Evolutionary conservation across 1,284 basidiomycete species (phyloP), one percentile per base, ranked within the genome.

Genomic region (Cerioporus squamosus): DNA sequence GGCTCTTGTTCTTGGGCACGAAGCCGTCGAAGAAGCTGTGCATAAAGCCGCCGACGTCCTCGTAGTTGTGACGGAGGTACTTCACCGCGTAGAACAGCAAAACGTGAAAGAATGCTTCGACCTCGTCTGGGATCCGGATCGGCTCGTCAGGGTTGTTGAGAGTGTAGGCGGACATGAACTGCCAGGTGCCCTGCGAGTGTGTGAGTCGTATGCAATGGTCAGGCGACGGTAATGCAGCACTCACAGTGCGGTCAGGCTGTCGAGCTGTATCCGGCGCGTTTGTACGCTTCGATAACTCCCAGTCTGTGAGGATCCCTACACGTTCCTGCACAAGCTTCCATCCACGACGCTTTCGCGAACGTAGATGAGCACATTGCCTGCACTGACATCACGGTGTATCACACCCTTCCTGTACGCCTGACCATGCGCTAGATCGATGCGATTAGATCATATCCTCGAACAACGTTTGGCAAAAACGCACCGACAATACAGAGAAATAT

Each of bases 301-400:
- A 64, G 42, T 64, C 59, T 12, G 38, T 54, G 2, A 64, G 51
- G 0, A 64, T 14, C 3, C 22, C 48, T 20, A 26, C 9, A 2
- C 48, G 48, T 8, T 50, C 9, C 24, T 24, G 23, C 7, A 50
- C 48, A 2, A 40, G 31, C 15, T 42, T 4, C 48, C 48, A 22
- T 20, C 54, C 38, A 10, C 17, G 10, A 26, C 24, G 22, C 2
- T n/a, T 17, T 45, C 22, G 24, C 20, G 33, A 9, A 42, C 20
- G 2, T 33, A 26, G 7, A 64, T 38, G 8, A 64, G 44, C 12
- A 64, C 39, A 14, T 61, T 64, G 1, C 59, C 62, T 1, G 44
- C 48, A n/a, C 62, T 64, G 57, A 64, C 53, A 33, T 64, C 59
- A 0, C 62, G 51, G 17, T 64, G 62, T 3, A 64, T 15, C 7